phyloP scores from a whole-genome alignment of 208 protist species.

The Leishmania aethiopica region DNA sequence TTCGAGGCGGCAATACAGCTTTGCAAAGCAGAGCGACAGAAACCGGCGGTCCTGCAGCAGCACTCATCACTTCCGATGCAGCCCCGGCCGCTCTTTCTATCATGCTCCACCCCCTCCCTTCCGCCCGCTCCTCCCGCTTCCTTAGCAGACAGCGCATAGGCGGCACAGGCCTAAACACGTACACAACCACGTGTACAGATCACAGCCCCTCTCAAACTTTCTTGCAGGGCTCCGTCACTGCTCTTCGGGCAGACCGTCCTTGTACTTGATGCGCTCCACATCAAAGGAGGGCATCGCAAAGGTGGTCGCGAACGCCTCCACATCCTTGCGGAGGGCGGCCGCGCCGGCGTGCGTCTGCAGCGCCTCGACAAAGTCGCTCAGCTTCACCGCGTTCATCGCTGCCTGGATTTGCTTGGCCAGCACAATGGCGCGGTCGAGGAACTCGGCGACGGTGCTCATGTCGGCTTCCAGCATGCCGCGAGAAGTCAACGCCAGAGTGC shows the following conservation, averaged over 20 bases:
- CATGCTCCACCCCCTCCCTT: not conserved
- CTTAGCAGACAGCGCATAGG: not conserved
- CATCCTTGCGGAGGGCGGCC: slow-evolving; percentile 68
- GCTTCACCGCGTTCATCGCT: slow-evolving; percentile 52
- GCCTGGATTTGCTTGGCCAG: slow-evolving; percentile 80
- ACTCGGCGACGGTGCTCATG: slow-evolving; percentile 89
- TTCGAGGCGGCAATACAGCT: not conserved
- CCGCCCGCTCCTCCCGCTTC: not conserved
- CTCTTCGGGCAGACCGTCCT: slow-evolving; percentile 53
- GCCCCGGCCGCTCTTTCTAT: no score
- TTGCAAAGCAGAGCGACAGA: not conserved
- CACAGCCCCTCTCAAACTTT: not conserved
- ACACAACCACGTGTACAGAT: no score
- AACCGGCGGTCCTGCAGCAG: not conserved
- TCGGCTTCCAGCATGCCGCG: slow-evolving; percentile 94
- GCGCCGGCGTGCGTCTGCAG: slow-evolving; percentile 44
- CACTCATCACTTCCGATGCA: not conserved
- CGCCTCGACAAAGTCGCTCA: slow-evolving; percentile 77
- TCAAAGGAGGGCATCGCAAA: slow-evolving; percentile 92
- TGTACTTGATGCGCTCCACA: slow-evolving; percentile 67
- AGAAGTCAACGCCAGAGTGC: slow-evolving; percentile 96
- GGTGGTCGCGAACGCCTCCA: slow-evolving; percentile 77
- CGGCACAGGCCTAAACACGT: not conserved
- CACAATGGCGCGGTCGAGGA: slow-evolving; percentile 89
- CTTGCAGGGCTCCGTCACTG: not conserved